A percentile compares a stretch with the other conserved stretches of the same genome.
phyloP scores from a whole-genome alignment of 805 yeast genomes.

The Wilhelminamyces savonicus region DNA sequence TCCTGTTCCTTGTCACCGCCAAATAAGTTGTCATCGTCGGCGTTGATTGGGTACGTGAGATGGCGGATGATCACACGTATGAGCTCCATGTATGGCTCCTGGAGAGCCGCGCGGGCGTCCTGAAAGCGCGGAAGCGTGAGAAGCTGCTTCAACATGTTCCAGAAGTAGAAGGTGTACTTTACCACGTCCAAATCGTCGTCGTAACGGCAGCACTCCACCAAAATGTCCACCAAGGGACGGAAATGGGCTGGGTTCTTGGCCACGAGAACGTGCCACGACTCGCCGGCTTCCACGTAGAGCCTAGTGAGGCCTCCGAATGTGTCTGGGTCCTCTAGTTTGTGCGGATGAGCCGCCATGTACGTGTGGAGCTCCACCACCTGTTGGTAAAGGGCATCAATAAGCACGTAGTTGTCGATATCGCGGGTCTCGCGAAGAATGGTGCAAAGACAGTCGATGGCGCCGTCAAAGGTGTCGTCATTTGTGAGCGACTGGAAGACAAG shows the following conservation, averaged over 20 bases:
- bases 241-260: constrained; percentile 67
- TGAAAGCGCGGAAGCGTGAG: constrained; percentile 54
- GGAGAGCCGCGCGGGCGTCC: constrained; percentile 43
- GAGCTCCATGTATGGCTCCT: constrained; percentile 52
- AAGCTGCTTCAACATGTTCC: constrained; percentile 78
- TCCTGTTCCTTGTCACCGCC: constrained; percentile 69
- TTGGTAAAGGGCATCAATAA: constrained; percentile 62
- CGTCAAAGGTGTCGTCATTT: constrained; percentile 69
- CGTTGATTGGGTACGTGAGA: constrained; percentile 61
- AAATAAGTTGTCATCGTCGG: constrained; percentile 40
- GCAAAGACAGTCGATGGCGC: constrained; percentile 80
- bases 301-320: constrained; percentile 65
- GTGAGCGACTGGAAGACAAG: constrained; percentile 58
- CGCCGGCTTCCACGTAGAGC: constrained; percentile 87
- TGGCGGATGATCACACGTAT: constrained; percentile 59
- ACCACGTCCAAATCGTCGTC: constrained; percentile 85
- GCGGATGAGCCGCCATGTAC: constrained; percentile 22
- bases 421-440: constrained; percentile 76
- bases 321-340: constrained; percentile 52
- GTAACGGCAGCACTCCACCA: constrained; percentile 52
- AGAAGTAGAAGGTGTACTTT: constrained; percentile 85
- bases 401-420: constrained; percentile 58
- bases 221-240: constrained; percentile 63
- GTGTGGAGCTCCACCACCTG: constrained; percentile 60
- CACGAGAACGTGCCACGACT: constrained; percentile 86